Evolutionary conservation across 257 asterid genomes (phyloP), one percentile per base, ranked within the genome.

Genomic region (Ballota nigra): DNA sequence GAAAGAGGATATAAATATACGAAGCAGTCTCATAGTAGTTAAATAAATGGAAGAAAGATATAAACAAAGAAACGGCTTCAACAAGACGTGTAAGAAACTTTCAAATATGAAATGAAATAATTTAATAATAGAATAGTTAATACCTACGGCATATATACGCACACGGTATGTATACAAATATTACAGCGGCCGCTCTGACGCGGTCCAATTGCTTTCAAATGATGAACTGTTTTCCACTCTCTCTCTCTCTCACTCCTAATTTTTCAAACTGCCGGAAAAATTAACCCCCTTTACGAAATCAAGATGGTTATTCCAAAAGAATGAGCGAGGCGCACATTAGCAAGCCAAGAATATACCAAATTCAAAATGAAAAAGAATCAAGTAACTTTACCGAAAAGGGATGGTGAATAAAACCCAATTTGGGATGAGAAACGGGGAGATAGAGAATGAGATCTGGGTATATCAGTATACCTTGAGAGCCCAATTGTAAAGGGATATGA

Each of bases 41-140:
- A 52, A n/a, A 59, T 61, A 55, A 55, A 59, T 40, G 28, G 74
- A 77, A 58, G 68, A 58, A 51, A 36, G 49, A 29, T 45, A 74
- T 77, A 78, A 84, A 72, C 78, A 81, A 72, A 57, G 47, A 77
- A 80, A 68, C 77, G 69, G 80, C 84, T 80, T 43, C n/a, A 67
- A 79, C 74, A 80, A 86, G 89, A 77, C 92, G 88, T 81, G 95
- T 86, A 79, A 64, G 92, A 83, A 86, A 82, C 81, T 58, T 84
- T 83, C 90, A 87, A 67, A 74, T 56, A 13, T 63, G 52, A 57
- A 60, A 52, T 12, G n/a, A n/a, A 66, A 53, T 15, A 63, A 6
- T 64, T 16, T 62, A 51, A 63, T 59, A 47, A 38, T 57, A 8
- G 19, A 41, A 41, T 56, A 68, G 47, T 22, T 9, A 43, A 72